A percentile compares a stretch with the other conserved stretches of the same genome.
Evolutionary conservation across 257 asterid species (phyloP).

Genomic region (Solanum tacnaense): DNA sequence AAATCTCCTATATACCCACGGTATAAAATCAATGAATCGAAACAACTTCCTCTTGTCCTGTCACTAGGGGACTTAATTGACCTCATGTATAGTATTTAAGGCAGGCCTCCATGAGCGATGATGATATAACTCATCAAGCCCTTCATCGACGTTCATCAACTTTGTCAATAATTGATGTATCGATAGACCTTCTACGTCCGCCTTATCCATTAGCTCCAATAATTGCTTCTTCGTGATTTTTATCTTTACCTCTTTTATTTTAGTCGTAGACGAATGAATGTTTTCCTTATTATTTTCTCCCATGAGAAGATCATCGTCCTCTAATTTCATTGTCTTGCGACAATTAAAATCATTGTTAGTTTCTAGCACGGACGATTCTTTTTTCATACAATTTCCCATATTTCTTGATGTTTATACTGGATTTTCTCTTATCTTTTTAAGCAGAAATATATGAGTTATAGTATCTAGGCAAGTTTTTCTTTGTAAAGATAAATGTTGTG

Average conservation of each 20-base stretch:
- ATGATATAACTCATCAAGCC: neutral
- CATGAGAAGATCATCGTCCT: neutral
- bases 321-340: neutral
- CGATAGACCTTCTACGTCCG: slow-evolving; percentile 17
- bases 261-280: neutral
- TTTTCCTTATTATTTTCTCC: neutral
- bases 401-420: neutral
- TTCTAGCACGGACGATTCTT: slow-evolving; percentile 17
- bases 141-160: slow-evolving; percentile 16
- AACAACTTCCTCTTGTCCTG: too few species aligned
- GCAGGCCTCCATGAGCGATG: slow-evolving; percentile 35
- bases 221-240: slow-evolving; percentile 49
- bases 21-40: neutral
- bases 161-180: slow-evolving; percentile 21
- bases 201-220: slow-evolving; percentile 23
- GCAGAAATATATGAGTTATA: neutral
- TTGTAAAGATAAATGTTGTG: neutral
- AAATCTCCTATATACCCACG: neutral
- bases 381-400: slow-evolving; percentile 59
- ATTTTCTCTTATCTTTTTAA: neutral
- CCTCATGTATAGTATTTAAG: slow-evolving; percentile 37
- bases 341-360: neutral
- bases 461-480: neutral
- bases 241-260: slow-evolving; percentile 38
- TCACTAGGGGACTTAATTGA: too few species aligned